Evolutionary conservation across 2,329 filamentous ascomycete genomes (phyloP).

Genomic region (Colletotrichum camelliae): DNA sequence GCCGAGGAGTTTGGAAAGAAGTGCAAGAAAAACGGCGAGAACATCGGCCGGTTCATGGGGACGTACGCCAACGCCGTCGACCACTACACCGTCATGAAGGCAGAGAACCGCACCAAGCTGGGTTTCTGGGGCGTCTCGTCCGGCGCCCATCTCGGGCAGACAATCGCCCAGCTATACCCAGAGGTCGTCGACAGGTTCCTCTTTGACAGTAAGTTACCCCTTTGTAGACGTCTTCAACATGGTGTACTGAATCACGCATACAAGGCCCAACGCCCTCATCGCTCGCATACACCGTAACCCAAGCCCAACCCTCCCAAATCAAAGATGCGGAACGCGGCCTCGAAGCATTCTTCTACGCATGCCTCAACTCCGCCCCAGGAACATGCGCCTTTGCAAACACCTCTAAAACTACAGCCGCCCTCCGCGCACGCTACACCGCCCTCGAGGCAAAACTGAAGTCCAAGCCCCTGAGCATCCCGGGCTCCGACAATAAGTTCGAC

Average conservation of each 20-base stretch:
- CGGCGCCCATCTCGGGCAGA: background rate
- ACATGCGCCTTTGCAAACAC: background rate
- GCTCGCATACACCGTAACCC: background rate
- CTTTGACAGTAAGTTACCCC: background rate
- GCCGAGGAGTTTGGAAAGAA: background rate
- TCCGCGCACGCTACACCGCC: background rate
- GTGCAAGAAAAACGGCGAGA: conserved; percentile 1
- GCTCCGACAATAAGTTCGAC: background rate
- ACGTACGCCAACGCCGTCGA: conserved; percentile 8
- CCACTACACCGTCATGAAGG: conserved; percentile 4
- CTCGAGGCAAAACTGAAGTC: background rate
- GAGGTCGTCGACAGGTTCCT: conserved; percentile 1
- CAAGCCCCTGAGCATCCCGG: background rate
- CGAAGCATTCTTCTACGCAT: conserved; percentile 1
- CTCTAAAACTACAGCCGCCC: background rate
- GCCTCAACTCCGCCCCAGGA: background rate
- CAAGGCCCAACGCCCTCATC: background rate
- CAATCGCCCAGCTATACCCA: background rate
- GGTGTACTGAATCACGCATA: background rate
- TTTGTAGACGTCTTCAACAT: fast-evolving
- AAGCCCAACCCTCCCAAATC: background rate
- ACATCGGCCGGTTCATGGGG: background rate
- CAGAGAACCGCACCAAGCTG: conserved; percentile 6
- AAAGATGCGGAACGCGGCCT: background rate
- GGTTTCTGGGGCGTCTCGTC: background rate